Percentiles rank a stretch among this genome's conserved stretches.
phyloP scores from a whole-genome alignment of 345 rosid species.

The Hevea brasiliensis region DNA sequence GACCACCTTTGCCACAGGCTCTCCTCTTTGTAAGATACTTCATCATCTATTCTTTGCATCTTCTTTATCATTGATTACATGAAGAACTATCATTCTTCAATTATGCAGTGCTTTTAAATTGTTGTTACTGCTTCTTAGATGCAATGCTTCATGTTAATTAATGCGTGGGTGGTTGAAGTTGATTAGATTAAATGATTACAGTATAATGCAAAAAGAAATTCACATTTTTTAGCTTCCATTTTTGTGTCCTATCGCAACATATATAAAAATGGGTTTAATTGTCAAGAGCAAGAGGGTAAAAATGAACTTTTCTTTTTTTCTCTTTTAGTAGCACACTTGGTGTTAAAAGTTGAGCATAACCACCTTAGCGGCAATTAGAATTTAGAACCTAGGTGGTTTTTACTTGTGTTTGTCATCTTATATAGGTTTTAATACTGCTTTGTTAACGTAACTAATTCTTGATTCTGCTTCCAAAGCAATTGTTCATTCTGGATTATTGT shows the following conservation, averaged over 20 bases:
- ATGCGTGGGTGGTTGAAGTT: background rate
- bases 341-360: background rate
- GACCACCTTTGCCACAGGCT: slow-evolving; percentile 57
- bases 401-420: background rate
- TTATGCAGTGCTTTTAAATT: background rate
- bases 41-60: background rate
- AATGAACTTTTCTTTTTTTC: too few relatives aligned
- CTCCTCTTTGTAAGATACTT: slow-evolving; percentile 53
- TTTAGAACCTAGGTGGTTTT: background rate
- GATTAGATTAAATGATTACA: background rate
- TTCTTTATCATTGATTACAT: background rate
- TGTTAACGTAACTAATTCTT: too few relatives aligned
- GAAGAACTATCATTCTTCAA: background rate
- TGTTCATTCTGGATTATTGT: too few relatives aligned
- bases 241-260: background rate
- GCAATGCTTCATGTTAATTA: background rate
- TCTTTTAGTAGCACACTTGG: background rate
- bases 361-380: background rate
- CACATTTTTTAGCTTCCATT: too few relatives aligned
- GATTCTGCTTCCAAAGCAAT: too few relatives aligned
- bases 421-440: background rate
- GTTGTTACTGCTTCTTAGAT: background rate
- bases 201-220: background rate
- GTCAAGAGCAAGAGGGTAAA: background rate
- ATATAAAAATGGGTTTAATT: too few relatives aligned